A percentile compares a stretch with the other conserved stretches of the same genome.
phyloP scores from a whole-genome alignment of 2,329 filamentous ascomycete genomes.

The Diaporthe citrichinensis region DNA sequence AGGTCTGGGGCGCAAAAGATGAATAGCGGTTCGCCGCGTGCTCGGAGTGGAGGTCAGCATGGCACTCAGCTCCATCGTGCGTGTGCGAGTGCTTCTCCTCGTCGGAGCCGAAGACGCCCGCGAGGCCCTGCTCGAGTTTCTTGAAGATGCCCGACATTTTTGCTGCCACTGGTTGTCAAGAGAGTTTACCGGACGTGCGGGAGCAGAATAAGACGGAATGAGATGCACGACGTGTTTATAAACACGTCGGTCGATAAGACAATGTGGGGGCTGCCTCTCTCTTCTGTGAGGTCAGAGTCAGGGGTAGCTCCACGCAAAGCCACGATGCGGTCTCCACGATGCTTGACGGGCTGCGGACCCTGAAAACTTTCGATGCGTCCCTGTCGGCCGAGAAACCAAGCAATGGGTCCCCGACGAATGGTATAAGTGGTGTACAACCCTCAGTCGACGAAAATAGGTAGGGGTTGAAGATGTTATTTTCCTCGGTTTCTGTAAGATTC shows the following conservation, averaged over 20 bases:
- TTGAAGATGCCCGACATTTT: slow-evolving; percentile 56
- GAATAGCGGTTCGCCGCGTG: slow-evolving; percentile 68
- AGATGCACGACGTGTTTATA: slow-evolving; percentile 30
- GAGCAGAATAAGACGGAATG: background rate
- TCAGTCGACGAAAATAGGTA: background rate
- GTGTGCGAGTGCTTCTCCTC: slow-evolving; percentile 62
- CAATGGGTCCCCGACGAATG: background rate
- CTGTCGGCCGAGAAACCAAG: slow-evolving; percentile 21
- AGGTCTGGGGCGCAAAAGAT: slow-evolving; percentile 81
- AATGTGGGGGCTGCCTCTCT: slow-evolving; percentile 36
- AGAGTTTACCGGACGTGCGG: background rate
- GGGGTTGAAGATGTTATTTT: background rate
- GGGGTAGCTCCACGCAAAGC: slow-evolving; percentile 41
- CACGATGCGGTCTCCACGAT: slow-evolving; percentile 39
- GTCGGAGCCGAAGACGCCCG: slow-evolving; percentile 54
- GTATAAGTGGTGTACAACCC: background rate
- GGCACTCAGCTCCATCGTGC: slow-evolving; percentile 56
- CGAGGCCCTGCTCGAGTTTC: slow-evolving; percentile 60
- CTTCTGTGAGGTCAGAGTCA: slow-evolving; percentile 39
- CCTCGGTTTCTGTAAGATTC: background rate
- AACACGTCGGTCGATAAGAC: slow-evolving; percentile 36
- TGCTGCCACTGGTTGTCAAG: slow-evolving; percentile 45
- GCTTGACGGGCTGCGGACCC: slow-evolving; percentile 31
- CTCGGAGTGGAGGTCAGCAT: slow-evolving; percentile 55
- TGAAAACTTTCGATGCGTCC: slow-evolving; percentile 14